Base-by-base conservation (phyloP, 2,329 filamentous ascomycete species). In the Dissoconium aciculare region DNA sequence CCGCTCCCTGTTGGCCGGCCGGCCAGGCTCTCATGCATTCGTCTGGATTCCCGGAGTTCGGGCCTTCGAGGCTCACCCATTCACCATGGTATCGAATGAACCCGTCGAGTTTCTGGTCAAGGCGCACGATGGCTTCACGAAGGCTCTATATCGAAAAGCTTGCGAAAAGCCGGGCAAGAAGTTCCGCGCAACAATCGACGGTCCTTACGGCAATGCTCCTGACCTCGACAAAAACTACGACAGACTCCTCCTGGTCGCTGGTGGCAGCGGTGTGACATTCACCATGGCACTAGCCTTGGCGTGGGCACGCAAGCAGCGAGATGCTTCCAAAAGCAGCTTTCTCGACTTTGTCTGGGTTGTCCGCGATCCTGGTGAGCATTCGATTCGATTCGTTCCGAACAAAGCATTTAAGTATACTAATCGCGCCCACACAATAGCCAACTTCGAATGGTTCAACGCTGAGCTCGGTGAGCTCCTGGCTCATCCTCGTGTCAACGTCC, bases 261-360 rank as follows among this genome's bases (percentile, higher is more conserved):
- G 70, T 9, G 67, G 67, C 12, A 72, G 67, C 30, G 72, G 72
- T 1, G 64, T 63, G 11, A 69, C 67, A 0, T 74, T 69, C 38
- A 67, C 63, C 0, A 47, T 71, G 13, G 68, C 69, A 2, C 46
- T 70, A 8, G 67, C 71, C 28, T 52, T 73, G 13, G 51, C 71
- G 2, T 55, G 58, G 38, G 32, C 35, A 3, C 34, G 40, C 24
- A 39, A 32, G 19, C 25, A 26, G 41, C 57, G n/a, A 6, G 38
- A 29, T 52, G 53, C 11, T 44, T 53, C 4, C 60, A 59, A 37
- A 5, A 68, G 64, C 0, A 58, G 64, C 26, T 56, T 59, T 23
- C 52, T 72, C 16, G 62, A 62, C 1, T 70, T 47, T 13, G 33
- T 43, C 11, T 47, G 44, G 44, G 31, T 31, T n/a, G 35, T 47